Evolutionary conservation across 2,329 filamentous ascomycete species (phyloP).

Genomic region (Pseudopyricularia cyperi): DNA sequence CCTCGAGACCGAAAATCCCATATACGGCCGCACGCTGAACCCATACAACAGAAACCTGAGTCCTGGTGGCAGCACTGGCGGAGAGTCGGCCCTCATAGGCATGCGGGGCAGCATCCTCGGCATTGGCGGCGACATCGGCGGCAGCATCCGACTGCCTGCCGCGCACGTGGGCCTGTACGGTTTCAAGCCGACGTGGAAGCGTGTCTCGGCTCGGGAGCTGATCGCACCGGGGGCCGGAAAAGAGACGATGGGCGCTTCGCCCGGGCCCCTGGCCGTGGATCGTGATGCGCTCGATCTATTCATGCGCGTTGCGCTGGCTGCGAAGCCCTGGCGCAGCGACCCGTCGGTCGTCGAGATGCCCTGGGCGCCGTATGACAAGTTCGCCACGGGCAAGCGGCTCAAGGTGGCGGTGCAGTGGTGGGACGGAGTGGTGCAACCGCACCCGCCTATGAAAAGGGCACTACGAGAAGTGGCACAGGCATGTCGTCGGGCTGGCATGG

Average conservation of each 20-base stretch:
- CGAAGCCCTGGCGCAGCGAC: conserved; percentile 42
- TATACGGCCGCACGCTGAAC: conserved; percentile 49
- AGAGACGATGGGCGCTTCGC: conserved; percentile 19
- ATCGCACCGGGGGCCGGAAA: conserved; percentile 13
- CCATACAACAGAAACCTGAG: conserved; percentile 46
- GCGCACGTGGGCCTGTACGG: conserved; percentile 17
- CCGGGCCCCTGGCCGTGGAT: conserved; percentile 20
- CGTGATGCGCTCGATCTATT: conserved; percentile 33
- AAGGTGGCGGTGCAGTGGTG: conserved; percentile 50
- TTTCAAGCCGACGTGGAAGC: conserved; percentile 18
- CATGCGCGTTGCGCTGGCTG: conserved; percentile 33
- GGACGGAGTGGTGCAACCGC: conserved; percentile 51
- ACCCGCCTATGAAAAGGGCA: conserved; percentile 50
- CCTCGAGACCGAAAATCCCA: conserved; percentile 53
- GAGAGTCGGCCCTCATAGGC: conserved; percentile 49
- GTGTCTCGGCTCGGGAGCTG: conserved; percentile 13
- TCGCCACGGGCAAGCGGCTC: conserved; percentile 18
- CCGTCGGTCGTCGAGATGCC: conserved; percentile 45
- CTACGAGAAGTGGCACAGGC: conserved; percentile 27
- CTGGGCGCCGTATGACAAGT: conserved; percentile 27
- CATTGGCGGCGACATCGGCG: conserved; percentile 20
- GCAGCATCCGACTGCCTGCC: conserved; percentile 18
- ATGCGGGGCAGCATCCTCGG: conserved; percentile 41
- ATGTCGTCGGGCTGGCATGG: conserved; percentile 7
- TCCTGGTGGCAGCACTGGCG: conserved; percentile 53